Base-by-base conservation (phyloP, 2,329 filamentous ascomycete genomes). In the Fusarium devonianum region DNA sequence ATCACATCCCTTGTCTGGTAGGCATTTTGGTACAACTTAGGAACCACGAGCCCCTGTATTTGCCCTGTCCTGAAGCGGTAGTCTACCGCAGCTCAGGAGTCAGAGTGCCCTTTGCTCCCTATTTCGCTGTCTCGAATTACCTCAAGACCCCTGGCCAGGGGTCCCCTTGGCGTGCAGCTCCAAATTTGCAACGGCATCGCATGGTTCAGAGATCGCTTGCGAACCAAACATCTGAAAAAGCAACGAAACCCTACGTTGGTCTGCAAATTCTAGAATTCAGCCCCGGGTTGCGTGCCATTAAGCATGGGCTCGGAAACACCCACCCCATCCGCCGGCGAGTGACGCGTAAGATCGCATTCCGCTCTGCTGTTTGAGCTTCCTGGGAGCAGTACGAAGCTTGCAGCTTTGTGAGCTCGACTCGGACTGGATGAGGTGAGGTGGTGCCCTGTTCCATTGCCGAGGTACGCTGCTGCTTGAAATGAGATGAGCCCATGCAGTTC, bases 101-200 rank as follows among this genome's bases (percentile, higher is more conserved):
- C 26, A 39, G 36, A 52, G 40, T 46, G 43, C 22, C 34, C 49
- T 49, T 44, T 45, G 43, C 48, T 63, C 49, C 52, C 37, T 62
- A 49, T 59, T 60, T 62, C 56, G 50, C 46, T 43, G 40, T 43
- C 44, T 41, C 42, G 19, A 52, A 25, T 39, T 55, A 47, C 42
- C 44, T 25, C 30, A 48, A 33, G 37, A 65, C 57, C 63, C n/a
- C 63, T 60, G 49, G 61, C 48, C 49, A 66, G 62, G 62, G 62
- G 62, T 40, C 34, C 54, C 44, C 54, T 62, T 58, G 49, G 59
- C 60, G 29, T 58, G 63, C 61, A 59, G 53, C 48, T 66, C 57
- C 63, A 66, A 66, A 66, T 66, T 66, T 66, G 63, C 56, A 64
- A 39, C 36, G 47, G 55, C 50, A 37, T 56, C 57, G 54, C 51